A percentile compares a stretch with the other conserved stretches of the same genome.
These are phyloP conservation scores for Pseudonitzschia multistriata DNA, from an alignment of 108 stramenopile genomes.

Conservation along the genomic window DNA sequence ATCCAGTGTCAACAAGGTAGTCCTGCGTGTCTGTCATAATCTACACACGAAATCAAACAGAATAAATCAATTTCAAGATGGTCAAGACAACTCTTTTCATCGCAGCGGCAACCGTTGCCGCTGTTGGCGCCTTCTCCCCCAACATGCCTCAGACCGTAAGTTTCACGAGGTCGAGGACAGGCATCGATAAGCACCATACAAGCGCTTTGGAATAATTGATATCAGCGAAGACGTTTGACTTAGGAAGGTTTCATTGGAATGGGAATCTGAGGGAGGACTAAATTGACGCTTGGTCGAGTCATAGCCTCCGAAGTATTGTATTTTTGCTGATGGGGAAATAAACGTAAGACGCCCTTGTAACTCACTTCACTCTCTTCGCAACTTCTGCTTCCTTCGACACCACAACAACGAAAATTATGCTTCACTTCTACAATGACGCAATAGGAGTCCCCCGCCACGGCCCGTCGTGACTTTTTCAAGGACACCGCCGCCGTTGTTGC, in stretches of 20 bases:
- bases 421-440: too few relatives aligned
- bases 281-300: too few relatives aligned
- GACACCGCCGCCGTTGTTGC: conserved; percentile 35
- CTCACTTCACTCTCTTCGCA: neutral
- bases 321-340: too few relatives aligned
- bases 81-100: conserved; percentile 7
- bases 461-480: conserved; percentile 74
- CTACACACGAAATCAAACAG: neutral
- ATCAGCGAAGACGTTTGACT: too few relatives aligned
- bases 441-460: conserved; percentile 23
- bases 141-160: conserved; percentile 12
- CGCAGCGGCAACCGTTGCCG: conserved; percentile 13
- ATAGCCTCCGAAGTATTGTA: too few relatives aligned
- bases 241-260: too few relatives aligned
- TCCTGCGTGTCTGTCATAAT: neutral
- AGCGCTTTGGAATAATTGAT: too few relatives aligned
- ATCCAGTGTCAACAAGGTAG: neutral
- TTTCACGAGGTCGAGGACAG: neutral
- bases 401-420: neutral
- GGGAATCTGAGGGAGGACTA: neutral
- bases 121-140: conserved; percentile 2
- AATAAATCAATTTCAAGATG: conserved; percentile 2
- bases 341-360: neutral
- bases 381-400: neutral
- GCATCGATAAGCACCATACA: too few relatives aligned